Evolutionary conservation across 768 basidiomycete genomes (phyloP).

Genomic region (Mycena floridula): DNA sequence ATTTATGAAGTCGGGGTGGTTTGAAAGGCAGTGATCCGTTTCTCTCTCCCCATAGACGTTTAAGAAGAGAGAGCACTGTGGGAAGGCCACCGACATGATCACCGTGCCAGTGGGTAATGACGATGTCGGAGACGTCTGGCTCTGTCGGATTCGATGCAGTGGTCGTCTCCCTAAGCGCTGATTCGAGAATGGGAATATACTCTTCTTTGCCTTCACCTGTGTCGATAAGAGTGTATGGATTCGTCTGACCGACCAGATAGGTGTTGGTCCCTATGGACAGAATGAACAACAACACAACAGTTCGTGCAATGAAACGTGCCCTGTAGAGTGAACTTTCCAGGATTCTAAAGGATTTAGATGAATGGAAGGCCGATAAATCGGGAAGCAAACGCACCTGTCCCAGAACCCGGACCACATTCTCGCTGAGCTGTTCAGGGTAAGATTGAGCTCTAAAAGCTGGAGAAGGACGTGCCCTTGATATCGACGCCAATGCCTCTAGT

Average conservation of each 20-base stretch:
- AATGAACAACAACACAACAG: background rate
- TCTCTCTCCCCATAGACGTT: slow-evolving; percentile 52
- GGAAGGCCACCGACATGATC: slow-evolving; percentile 83
- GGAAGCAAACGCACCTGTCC: slow-evolving; percentile 53
- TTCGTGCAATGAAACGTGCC: background rate
- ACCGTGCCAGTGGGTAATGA: slow-evolving; percentile 86
- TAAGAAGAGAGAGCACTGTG: slow-evolving; percentile 60
- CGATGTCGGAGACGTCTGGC: slow-evolving; percentile 77
- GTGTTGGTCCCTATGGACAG: slow-evolving; percentile 77
- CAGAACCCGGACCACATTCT: slow-evolving; percentile 59
- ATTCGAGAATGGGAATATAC: slow-evolving; percentile 63
- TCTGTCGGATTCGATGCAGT: slow-evolving; percentile 26
- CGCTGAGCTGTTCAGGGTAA: slow-evolving; percentile 71
- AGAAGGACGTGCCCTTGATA: too few species aligned
- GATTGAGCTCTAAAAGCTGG: too few species aligned
- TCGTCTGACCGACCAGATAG: slow-evolving; percentile 66
- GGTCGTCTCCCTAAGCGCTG: slow-evolving; percentile 41
- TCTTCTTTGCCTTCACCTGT: slow-evolving; percentile 68
- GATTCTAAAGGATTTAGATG: slow-evolving; percentile 48
- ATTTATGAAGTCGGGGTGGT: slow-evolving; percentile 75
- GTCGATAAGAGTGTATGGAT: slow-evolving; percentile 78
- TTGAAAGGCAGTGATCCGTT: slow-evolving; percentile 41
- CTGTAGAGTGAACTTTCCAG: slow-evolving; percentile 83
- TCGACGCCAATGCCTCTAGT: too few species aligned
- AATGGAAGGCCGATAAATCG: background rate